These are phyloP conservation scores for Escallonia rubra DNA, from an alignment of 129 eudicot genomes.

Conservation along the genomic window DNA sequence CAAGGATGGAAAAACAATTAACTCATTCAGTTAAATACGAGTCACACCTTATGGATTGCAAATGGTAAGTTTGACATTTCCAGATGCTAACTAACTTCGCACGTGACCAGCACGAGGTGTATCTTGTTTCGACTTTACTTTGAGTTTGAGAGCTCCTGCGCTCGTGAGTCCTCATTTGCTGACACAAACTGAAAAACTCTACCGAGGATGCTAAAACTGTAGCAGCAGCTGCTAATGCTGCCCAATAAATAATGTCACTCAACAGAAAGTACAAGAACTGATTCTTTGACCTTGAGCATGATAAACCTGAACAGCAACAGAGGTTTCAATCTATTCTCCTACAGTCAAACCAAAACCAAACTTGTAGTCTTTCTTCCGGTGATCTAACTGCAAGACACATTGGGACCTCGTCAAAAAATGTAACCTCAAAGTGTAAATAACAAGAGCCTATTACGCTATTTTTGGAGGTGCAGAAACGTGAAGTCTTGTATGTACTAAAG, in stretches of 20 bases:
- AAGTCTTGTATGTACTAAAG: too few relatives aligned
- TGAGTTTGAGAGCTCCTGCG: too few relatives aligned
- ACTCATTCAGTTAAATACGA: too few relatives aligned
- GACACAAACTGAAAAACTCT: too few relatives aligned
- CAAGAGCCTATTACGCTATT: background rate
- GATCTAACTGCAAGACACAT: constrained; percentile 62
- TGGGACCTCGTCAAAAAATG: background rate
- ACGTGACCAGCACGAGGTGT: too few relatives aligned
- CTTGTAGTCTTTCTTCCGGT: constrained; percentile 82
- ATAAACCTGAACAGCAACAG: constrained; percentile 2
- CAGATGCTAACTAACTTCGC: too few relatives aligned
- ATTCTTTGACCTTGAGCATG: constrained; percentile 19
- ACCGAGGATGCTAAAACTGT: background rate
- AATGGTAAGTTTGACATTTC: too few relatives aligned
- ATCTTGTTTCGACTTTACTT: too few relatives aligned
- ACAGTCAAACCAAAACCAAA: constrained; percentile 82
- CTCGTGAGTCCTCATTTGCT: too few relatives aligned
- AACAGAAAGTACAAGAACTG: constrained; percentile 37
- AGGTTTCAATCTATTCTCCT: constrained; percentile 48
- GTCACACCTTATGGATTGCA: too few relatives aligned
- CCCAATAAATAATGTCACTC: constrained; percentile 32
- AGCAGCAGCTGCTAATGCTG: constrained; percentile 22
- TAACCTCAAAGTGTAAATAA: background rate
- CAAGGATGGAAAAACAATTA: too few relatives aligned
- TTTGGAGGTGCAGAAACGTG: too few relatives aligned